These are phyloP conservation scores for Beauveria medogensis DNA, from an alignment of 2,329 filamentous ascomycete genomes.

Conservation along the genomic window DNA sequence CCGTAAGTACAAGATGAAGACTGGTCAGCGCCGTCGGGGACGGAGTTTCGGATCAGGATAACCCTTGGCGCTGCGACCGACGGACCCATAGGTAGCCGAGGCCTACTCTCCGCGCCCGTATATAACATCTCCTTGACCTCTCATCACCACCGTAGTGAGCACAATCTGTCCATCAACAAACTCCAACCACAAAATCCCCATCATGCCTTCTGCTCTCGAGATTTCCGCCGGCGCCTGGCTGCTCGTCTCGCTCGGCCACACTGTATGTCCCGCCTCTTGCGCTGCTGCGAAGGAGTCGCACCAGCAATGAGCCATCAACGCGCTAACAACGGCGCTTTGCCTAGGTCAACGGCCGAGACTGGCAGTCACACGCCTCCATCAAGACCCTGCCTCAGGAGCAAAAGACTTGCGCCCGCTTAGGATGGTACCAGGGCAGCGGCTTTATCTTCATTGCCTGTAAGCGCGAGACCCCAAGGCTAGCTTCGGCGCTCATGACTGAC, in stretches of 20 bases:
- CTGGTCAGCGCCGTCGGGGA: neutral
- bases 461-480: neutral
- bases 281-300: neutral
- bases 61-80: neutral
- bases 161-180: neutral
- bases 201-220: constrained; percentile 8
- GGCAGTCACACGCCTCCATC: constrained; percentile 3
- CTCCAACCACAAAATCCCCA: neutral
- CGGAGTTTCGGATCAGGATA: constrained; percentile 1
- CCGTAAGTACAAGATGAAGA: too few species aligned
- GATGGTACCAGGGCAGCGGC: constrained; percentile 8
- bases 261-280: neutral
- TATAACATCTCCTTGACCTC: neutral
- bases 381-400: neutral
- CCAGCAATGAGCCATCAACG: neutral
- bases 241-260: constrained; percentile 5
- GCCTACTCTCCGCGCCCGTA: neutral
- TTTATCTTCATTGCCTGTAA: neutral
- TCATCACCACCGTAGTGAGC: neutral
- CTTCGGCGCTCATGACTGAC: neutral
- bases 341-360: constrained; percentile 5
- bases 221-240: constrained; percentile 5
- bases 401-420: neutral
- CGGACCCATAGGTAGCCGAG: constrained; percentile 8
- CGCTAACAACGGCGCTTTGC: neutral